Conservation (phyloP, 441 rosid species). For the Populus hybrid region DNA sequence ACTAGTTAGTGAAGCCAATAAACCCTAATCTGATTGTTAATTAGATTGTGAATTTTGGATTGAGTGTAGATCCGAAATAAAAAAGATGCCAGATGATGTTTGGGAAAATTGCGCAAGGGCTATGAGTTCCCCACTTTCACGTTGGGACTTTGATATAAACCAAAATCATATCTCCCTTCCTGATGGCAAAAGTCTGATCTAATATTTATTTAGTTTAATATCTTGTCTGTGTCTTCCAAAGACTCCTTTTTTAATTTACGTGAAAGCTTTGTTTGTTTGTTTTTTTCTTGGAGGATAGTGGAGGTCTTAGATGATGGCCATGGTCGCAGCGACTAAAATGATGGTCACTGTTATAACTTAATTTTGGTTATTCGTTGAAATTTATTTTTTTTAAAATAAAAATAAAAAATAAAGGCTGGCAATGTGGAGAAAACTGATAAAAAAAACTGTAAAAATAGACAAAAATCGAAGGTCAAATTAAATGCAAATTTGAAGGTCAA, state of each 20-base stretch:
- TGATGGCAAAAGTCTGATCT: background rate
- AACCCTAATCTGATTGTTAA: background rate
- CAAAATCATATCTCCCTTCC: background rate
- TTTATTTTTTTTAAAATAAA: too few relatives aligned
- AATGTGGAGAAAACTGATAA: too few relatives aligned
- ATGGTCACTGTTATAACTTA: too few relatives aligned
- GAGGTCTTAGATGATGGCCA: background rate
- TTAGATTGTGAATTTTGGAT: background rate
- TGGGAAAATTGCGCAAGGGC: background rate
- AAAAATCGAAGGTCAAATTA: too few relatives aligned
- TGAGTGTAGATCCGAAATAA: background rate
- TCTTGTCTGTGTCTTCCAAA: background rate
- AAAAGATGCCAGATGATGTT: background rate
- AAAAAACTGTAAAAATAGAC: too few relatives aligned
- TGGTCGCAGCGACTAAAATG: too few relatives aligned
- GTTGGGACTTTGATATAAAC: background rate
- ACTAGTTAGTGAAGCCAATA: background rate
- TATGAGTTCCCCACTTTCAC: background rate
- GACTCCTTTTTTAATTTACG: background rate
- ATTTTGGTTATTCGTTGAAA: too few relatives aligned
- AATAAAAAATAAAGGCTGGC: too few relatives aligned
- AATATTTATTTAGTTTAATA: background rate
- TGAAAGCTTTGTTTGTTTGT: too few relatives aligned
- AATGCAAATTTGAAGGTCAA: too few relatives aligned
- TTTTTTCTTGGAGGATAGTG: background rate